Percentiles rank a stretch among this genome's conserved stretches.
Conservation (phyloP, 148 eudicot species). For the Chenopodium album region DNA sequence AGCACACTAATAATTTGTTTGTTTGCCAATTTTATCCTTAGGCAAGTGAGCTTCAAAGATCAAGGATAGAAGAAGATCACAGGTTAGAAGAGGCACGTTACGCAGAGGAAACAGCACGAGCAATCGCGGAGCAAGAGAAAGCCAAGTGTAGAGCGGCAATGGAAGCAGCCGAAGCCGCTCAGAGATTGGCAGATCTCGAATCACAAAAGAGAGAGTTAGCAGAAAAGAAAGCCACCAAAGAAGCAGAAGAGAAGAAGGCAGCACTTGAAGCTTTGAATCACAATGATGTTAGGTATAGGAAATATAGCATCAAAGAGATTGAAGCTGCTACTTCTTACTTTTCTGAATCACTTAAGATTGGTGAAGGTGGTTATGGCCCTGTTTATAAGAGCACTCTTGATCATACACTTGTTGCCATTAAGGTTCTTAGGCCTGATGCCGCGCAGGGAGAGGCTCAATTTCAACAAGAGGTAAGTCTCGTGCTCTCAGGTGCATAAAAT, state of each 20-base stretch:
- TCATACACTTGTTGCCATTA: constrained; percentile 68
- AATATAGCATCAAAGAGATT: constrained; percentile 59
- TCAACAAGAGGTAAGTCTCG: constrained; percentile 58
- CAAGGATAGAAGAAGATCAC: constrained; percentile 52
- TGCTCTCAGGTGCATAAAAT: too few species aligned
- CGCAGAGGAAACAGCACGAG: constrained; percentile 65
- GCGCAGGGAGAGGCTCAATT: constrained; percentile 81
- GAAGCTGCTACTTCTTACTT: constrained; percentile 64
- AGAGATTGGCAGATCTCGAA: constrained; percentile 65
- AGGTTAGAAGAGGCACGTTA: constrained; percentile 46
- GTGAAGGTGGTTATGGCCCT: constrained; percentile 92
- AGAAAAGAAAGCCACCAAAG: constrained; percentile 49
- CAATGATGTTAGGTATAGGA: constrained; percentile 53
- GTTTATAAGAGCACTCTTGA: constrained; percentile 65
- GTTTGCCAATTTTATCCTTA: constrained; percentile 12
- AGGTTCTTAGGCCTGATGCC: constrained; percentile 76
- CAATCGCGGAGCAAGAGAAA: constrained; percentile 58
- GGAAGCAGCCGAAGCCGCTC: constrained; percentile 79
- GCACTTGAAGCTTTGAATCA: constrained; percentile 29
- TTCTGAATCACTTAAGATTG: constrained; percentile 52
- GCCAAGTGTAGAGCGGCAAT: constrained; percentile 63
- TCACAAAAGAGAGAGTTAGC: constrained; percentile 49
- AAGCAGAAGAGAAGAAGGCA: constrained; percentile 46
- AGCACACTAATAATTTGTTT: neutral
- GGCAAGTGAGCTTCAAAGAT: constrained; percentile 68